Conservation (phyloP, 2,329 filamentous ascomycete genomes). For the Aspergillus clavatus region DNA sequence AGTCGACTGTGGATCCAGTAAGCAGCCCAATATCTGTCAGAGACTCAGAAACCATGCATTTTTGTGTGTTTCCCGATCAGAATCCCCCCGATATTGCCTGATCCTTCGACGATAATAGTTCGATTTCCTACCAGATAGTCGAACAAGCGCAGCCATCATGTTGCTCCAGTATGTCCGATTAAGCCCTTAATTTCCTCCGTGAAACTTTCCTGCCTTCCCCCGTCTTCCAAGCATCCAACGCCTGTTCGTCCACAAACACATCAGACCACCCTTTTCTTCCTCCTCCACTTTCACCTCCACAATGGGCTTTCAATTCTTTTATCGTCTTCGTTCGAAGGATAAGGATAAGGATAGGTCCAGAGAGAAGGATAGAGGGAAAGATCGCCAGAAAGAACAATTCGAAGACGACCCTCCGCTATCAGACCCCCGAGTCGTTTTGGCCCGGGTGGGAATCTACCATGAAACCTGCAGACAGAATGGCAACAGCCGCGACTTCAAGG, state of each 20-base stretch:
- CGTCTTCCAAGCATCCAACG: background rate
- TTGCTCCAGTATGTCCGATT: background rate
- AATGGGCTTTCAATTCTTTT: background rate
- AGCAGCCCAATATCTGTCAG: too few species aligned
- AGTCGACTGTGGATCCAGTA: too few species aligned
- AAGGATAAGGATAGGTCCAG: background rate
- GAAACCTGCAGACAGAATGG: background rate
- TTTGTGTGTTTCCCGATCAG: background rate
- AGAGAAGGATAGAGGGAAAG: background rate
- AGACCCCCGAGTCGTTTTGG: background rate
- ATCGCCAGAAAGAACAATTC: background rate
- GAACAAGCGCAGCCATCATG: background rate
- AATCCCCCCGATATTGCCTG: background rate
- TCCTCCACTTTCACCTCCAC: background rate
- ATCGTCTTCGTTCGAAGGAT: background rate
- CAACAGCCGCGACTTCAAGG: background rate
- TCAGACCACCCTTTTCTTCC: background rate
- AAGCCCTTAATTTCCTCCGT: background rate
- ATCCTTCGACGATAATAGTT: background rate
- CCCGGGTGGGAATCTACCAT: background rate
- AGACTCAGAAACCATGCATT: background rate
- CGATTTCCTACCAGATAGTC: background rate
- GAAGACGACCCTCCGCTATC: background rate
- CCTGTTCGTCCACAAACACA: background rate
- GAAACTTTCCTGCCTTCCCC: background rate